Evolutionary conservation across 2,329 filamentous ascomycete species (phyloP), one percentile per base, ranked within the genome.

Genomic region (Niveomyces coronatus): DNA sequence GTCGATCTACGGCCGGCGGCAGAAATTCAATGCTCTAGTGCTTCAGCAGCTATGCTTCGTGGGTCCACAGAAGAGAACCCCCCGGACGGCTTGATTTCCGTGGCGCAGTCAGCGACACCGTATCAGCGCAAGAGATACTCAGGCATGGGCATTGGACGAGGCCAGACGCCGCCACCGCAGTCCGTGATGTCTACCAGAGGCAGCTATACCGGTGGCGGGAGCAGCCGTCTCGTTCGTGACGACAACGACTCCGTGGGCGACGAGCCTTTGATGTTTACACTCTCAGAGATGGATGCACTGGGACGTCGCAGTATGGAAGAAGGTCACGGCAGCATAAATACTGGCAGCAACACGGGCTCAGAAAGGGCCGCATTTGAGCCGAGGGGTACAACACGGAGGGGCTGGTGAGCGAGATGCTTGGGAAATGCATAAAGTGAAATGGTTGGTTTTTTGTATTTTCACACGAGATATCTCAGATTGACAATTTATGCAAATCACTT

Each of bases 221-320:
- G 53, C 9, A 54, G 54, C 19, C 53, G 63, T n/a, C 49, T 61
- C 14, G 52, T 50, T 4, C 60, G 63, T 4, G 61, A 54, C n/a
- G 64, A 68, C 17, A 61, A 65, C 31, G 64, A 67, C 36, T 71
- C 73, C 5, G 58, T 65, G 17, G 77, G 82, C 43, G 81, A 83
- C 39, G 81, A 85, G 50, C 78, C 77, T 1, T 56, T 85, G 9
- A 65, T 85, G 9, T 85, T 85, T 55, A 77, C 81, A 45, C 76
- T 85, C 67, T 82, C 77, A 24, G 81, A 85, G 55, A 72, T 84
- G 52, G 76, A 77, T 47, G 64, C 71, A 14, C 67, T 69, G 40
- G 68, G 69, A 31, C 63, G 75, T 44, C 66, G 71, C 44, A 79
- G 73, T 47, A 54, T 79, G 7, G 76, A 80, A 46, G 75, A 79